A percentile compares a stretch with the other conserved stretches of the same genome.
Conservation (phyloP, 169 alveolate genomes). For the Condylostoma magnum region DNA sequence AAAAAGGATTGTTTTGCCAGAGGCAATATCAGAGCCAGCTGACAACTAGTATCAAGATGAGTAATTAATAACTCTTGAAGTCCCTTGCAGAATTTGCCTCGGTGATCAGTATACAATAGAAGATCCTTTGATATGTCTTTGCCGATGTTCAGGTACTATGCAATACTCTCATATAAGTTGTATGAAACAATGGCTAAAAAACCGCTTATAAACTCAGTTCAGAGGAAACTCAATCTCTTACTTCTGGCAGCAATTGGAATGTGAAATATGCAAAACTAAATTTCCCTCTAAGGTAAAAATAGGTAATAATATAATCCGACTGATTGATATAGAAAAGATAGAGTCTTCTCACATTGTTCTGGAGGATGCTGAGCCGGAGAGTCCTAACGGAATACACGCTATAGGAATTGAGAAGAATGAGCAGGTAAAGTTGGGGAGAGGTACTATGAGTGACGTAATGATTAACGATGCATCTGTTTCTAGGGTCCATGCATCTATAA, state of each 20-base stretch:
- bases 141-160: constrained; percentile 93
- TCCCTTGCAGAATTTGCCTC: constrained; percentile 30
- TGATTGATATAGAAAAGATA: constrained; percentile 5
- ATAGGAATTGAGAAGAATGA: constrained; percentile 75
- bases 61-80: too few species aligned
- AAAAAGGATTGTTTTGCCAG: too few species aligned
- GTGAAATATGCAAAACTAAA: constrained; percentile 86
- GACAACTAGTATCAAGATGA: too few species aligned
- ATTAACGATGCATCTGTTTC: constrained; percentile 94
- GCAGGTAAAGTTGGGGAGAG: constrained; percentile 87
- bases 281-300: constrained; percentile 61
- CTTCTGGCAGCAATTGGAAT: constrained; percentile 29
- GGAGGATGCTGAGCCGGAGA: not conserved
- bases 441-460: constrained; percentile 90
- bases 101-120: constrained; percentile 30
- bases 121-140: constrained; percentile 89
- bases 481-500: constrained; percentile 84
- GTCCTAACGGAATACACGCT: constrained; percentile 58
- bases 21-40: too few species aligned
- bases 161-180: constrained; percentile 94
- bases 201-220: not conserved
- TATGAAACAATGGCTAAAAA: constrained; percentile 89
- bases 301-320: not conserved
- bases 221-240: not conserved
- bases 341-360: not conserved